Conservation (phyloP, 257 asterid species). For the Ajuga chamaepitys region DNA sequence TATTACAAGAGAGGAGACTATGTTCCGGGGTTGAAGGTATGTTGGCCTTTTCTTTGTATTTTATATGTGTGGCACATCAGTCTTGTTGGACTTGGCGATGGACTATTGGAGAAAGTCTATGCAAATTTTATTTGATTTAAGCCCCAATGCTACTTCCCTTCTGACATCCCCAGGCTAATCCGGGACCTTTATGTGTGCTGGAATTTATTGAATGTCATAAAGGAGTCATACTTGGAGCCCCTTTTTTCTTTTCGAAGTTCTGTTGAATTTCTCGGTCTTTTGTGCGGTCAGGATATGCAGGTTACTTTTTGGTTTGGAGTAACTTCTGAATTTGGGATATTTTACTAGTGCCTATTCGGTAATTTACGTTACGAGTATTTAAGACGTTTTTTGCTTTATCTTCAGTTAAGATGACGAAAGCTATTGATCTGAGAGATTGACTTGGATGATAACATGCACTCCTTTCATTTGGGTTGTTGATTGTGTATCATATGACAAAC, state of each 20-base stretch:
- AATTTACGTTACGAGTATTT: background rate
- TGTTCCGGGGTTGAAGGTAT: slow-evolving; percentile 95
- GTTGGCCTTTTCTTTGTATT: background rate
- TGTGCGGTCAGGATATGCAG: background rate
- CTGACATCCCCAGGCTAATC: background rate
- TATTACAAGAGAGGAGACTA: slow-evolving; percentile 99
- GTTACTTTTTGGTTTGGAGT: background rate
- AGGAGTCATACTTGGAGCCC: background rate
- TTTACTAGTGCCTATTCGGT: background rate
- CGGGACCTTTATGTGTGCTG: background rate
- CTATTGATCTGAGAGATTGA: background rate
- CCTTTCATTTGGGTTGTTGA: background rate
- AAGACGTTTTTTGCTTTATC: background rate
- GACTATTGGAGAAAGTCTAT: background rate
- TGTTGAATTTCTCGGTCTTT: background rate
- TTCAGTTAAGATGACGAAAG: background rate
- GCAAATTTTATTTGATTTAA: background rate
- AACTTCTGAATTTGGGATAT: slow-evolving; percentile 6
- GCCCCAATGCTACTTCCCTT: background rate
- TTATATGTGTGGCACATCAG: background rate
- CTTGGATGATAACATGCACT: background rate
- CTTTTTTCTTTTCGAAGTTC: background rate
- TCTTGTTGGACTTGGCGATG: background rate
- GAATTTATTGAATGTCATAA: background rate
- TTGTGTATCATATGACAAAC: background rate